Percentiles rank a stretch among this genome's conserved stretches.
These are phyloP conservation scores for Phytopythium montanum DNA, from an alignment of 352 stramenopile species.

Conservation along the genomic window DNA sequence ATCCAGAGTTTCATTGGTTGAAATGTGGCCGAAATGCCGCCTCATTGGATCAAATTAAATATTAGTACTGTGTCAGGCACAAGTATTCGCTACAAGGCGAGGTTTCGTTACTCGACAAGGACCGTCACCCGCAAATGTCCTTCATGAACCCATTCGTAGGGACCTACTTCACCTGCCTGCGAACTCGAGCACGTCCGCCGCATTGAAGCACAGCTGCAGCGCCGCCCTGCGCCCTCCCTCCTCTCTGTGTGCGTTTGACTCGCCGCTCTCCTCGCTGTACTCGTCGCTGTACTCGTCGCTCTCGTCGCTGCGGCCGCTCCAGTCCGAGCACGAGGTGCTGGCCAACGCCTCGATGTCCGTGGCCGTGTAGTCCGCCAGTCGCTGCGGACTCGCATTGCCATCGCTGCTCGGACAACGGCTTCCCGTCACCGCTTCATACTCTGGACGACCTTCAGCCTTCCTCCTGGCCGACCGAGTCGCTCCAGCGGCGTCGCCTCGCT, in stretches of 20 bases:
- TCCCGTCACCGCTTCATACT: background rate
- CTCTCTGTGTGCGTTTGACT: background rate
- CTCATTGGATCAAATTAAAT: background rate
- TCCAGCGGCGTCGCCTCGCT: background rate
- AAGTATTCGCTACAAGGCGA: background rate
- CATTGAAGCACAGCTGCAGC: slow-evolving; percentile 13
- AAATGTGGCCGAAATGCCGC: slow-evolving; percentile 12
- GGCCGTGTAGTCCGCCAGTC: slow-evolving; percentile 14
- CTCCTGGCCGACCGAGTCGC: background rate
- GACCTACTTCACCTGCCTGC: slow-evolving; percentile 9
- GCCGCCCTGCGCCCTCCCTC: slow-evolving; percentile 9
- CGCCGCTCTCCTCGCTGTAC: slow-evolving; percentile 9
- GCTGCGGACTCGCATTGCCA: background rate
- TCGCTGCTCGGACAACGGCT: background rate
- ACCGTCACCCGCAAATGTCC: background rate
- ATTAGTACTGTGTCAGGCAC: background rate
- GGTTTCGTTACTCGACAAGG: background rate
- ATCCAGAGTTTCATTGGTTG: slow-evolving; percentile 17
- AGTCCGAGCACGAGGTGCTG: slow-evolving; percentile 13
- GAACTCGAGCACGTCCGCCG: slow-evolving; percentile 22
- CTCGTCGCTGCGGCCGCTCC: slow-evolving; percentile 2
- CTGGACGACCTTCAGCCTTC: background rate
- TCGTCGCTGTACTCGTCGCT: background rate
- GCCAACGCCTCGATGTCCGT: slow-evolving; percentile 30
- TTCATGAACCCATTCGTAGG: background rate